Evolutionary conservation across 257 asterid genomes (phyloP), one percentile per base, ranked within the genome.

Genomic region (Schizonepeta tenuifolia): DNA sequence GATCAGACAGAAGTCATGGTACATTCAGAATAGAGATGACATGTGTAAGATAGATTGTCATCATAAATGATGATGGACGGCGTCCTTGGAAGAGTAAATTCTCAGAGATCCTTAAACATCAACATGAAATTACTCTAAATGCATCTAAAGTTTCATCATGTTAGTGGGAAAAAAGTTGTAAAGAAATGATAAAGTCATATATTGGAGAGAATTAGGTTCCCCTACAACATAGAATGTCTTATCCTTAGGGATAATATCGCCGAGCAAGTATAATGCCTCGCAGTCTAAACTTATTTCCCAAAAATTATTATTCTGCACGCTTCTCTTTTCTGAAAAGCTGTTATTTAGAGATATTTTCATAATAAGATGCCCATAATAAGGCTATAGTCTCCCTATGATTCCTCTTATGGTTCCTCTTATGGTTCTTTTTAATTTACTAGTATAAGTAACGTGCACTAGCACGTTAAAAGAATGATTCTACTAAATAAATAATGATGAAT

Each of bases 31-130:
- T 61, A 53, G 47, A 54, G 63, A 47, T 63, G 44, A 60, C 20
- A 70, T 72, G 72, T 33, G 46, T 17, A 66, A 26, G 72, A 12
- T 53, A 55, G 49, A 43, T 69, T 74, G 56, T 12, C 11, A 41
- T 69, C 22, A 33, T 47, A 74, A 58, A 54, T 73, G 73, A 56
- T 56, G 21, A 65, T 56, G 36, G 61, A 21, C 67, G 67, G 9
- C 46, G 26, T 20, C 44, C 50, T n/a, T 31, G 59, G 15, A 77
- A 54, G 26, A 49, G 9, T 36, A 18, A 12, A 40, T 59, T 50
- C 28, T 61, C 33, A 65, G 50, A 43, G 36, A 58, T 67, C 68
- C n/a, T n/a, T 66, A 56, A 60, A 15, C 63, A 65, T 65, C 46
- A 65, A 3, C 13, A 43, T 65, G 59, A 76, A 47, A 26, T 43